Base-by-base conservation (phyloP, 495 filamentous ascomycete genomes). In the Thozetella sp. region DNA sequence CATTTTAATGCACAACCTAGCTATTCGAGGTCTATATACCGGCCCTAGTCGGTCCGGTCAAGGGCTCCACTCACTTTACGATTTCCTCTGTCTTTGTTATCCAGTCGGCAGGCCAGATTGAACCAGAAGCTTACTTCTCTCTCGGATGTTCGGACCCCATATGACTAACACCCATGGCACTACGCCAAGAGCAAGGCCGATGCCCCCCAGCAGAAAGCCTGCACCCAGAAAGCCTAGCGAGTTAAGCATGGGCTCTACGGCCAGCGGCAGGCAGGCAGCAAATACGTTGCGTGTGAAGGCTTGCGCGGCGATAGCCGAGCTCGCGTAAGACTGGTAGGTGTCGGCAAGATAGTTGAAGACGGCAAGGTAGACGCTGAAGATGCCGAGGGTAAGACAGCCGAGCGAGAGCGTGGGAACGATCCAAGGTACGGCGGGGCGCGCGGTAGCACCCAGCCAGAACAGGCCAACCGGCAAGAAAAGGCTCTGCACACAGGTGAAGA, bases 391-490 rank as follows among this genome's bases (percentile, higher is more conserved):
- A 23, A 87, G 76, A 12, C 82, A 67, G 0, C 72, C 59, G 0
- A 78, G 73, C 2, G 83, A 83, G 25, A 87, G 76, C 22, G 86
- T 79, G 1, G 84, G 82, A 30, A 80, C 75, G 30, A 83, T 76
- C 83, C 83, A 86, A 53, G 77, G 77, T 10, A 75, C 66, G 10
- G 70, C 60, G 22, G 74, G 67, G 26, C 79, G 70, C 1, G 78
- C 76, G 4, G 83, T 84, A 87, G 87, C 89, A 6, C 87, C 88
- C 59, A 88, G 89, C 78, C 85, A 78, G 65, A 90, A 88, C 1
- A 90, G 67, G 59, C 56, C 68, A 11, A 69, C 69, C 9, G 55
- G 60, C 12, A 67, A 56, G 27, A 75, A 60, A 23, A 58, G 53
- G 20, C 59, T 54, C 37, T 56, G 54, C 9, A 56, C 2, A n/a